A percentile compares a stretch with the other conserved stretches of the same genome.
Conservation (phyloP, 768 basidiomycete genomes). For the Naganishia friedmannii region DNA sequence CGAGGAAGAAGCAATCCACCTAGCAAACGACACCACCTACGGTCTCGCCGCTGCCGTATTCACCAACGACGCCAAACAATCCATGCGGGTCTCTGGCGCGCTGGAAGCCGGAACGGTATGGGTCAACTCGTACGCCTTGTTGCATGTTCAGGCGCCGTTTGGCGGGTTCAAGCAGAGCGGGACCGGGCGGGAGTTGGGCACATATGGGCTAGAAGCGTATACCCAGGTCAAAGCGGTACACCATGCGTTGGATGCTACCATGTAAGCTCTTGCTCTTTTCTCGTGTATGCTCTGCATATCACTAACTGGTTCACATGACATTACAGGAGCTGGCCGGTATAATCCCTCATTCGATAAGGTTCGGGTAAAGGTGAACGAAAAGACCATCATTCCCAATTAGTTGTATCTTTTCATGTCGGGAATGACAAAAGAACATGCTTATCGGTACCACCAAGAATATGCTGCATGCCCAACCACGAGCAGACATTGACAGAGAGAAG, state of each 20-base stretch:
- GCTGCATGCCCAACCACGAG: too few relatives aligned
- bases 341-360: neutral
- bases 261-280: neutral
- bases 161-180: constrained; percentile 83
- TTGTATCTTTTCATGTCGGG: neutral
- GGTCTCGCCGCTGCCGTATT: constrained; percentile 89
- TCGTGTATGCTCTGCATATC: neutral
- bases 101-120: constrained; percentile 78
- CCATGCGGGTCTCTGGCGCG: constrained; percentile 66
- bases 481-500: too few relatives aligned
- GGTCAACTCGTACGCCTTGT: constrained; percentile 66
- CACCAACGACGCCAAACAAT: constrained; percentile 71
- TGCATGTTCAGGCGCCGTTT: constrained; percentile 82
- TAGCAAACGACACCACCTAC: constrained; percentile 82
- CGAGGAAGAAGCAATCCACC: constrained; percentile 75
- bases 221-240: constrained; percentile 70
- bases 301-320: neutral
- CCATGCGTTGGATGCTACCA: constrained; percentile 45
- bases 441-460: too few relatives aligned
- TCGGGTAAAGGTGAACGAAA: neutral
- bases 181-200: constrained; percentile 75
- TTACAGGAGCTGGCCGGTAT: constrained; percentile 20
- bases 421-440: neutral
- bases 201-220: constrained; percentile 66
- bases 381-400: neutral